Base-by-base conservation (phyloP, 306 rosid genomes). In the Luffa acutangula region DNA sequence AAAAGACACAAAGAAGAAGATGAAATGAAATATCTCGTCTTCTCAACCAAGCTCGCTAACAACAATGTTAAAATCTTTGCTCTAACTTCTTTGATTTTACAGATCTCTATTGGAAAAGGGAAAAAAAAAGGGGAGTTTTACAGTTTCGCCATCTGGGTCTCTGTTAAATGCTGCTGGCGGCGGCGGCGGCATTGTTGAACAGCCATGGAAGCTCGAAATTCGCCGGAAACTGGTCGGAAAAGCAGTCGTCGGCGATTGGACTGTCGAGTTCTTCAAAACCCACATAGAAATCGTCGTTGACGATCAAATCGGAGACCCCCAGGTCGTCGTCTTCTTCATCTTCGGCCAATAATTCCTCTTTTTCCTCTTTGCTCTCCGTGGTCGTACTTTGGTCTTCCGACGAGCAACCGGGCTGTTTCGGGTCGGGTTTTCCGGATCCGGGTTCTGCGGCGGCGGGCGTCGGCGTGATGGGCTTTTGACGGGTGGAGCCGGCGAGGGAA, bases 401-500 rank as follows among this genome's bases (percentile, higher is more conserved):
- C 54, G 82, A 67, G 45, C 76, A 67, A 39, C 8, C 77, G 14
- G 67, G 53, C 33, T 51, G 64, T 51, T 88, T 90, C 48, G 87
- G 54, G 6, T 64, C 45, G 58, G 78, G 12, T 43, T 83, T 86
- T 4, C 6, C 85, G 3, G 45, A 80, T 18, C 81, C 45, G 74
- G 42, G 57, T 39, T 6, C 42, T 39, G 42, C 1, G 81, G 14
- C 71, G 76, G 78, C 0, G 91, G 63, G 0, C 3, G 41, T 4
- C 20, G 9, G n/a, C 2, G 93, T 64, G 25, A 64, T 72, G 45
- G 89, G 89, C 86, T 94, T 94, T 84, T 92, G 95, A 7, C 98
- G 89, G 4, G 97, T 91, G 79, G 98, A 94, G 1, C 98, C 98
- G 52, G 98, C 98, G 3, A 94, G 98, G 4, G 98, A 94, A 86